Base-by-base conservation (phyloP, 2,329 filamentous ascomycete species). In the Penicillium sp. region DNA sequence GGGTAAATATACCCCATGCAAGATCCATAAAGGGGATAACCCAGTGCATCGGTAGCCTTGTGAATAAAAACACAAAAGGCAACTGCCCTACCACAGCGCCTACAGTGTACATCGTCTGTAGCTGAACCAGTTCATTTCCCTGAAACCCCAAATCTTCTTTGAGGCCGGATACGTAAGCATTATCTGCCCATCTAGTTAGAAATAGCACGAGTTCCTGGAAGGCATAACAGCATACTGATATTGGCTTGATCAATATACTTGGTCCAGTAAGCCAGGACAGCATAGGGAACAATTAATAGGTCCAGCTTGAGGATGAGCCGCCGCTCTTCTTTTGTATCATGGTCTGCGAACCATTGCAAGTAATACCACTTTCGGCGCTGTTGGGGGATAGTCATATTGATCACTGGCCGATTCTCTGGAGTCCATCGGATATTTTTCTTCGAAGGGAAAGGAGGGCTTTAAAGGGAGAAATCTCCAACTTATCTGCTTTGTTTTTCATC, bases 191-290 rank as follows among this genome's bases (percentile, higher is more conserved):
- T 24, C 14, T 46, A 42, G 37, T 40, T 24, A 42, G 37, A n/a
- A 42, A 19, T 13, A 39, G 18, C n/a, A 51, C 19, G 18, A 13
- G n/a, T 18, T 43, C 5, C 13, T 45, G 3, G 13, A 14, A 16
- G 7, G 40, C 3, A 6, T 23, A 13, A 16, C 4, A 11, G 58
- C 73, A 46, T 58, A 83, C 80, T 83, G 46, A 83, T 74, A 51
- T 83, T 83, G 3, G 78, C 71, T 58, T 83, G 80, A 57, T 83
- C 81, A 8, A 85, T 76, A 54, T 83, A 82, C 63, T 83, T 84
- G 47, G 80, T 76, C 78, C 81, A 85, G 56, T 83, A 84, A 0
- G 78, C 75, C 2, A 85, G 65, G 40, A 84, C 79, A 0, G 81
- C 81, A 60, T 84, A 85, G 0, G 81, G 81, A 0, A 86, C 77